Conservation (phyloP, 352 stramenopile genomes). For the Phytophthora parvispora region DNA sequence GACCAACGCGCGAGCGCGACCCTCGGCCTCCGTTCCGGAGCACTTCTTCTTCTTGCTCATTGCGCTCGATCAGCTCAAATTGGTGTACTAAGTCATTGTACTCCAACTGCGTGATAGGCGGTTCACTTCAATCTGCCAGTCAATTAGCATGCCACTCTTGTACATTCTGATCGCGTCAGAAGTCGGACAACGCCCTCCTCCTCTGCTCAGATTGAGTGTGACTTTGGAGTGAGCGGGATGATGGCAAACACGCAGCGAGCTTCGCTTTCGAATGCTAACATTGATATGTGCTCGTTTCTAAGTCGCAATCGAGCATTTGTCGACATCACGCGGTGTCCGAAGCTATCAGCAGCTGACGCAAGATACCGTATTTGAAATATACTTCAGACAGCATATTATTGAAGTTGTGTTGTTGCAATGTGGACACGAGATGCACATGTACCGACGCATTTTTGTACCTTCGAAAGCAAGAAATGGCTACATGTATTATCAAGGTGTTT, state of each 20-base stretch:
- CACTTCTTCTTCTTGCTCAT: background rate
- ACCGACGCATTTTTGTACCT: no score
- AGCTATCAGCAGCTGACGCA: no score
- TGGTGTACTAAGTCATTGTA: slow-evolving; percentile 7
- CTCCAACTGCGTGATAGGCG: slow-evolving; percentile 5
- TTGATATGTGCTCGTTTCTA: background rate
- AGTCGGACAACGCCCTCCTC: no score
- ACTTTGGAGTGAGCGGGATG: background rate
- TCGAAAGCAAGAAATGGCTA: no score
- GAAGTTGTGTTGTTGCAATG: no score
- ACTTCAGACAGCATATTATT: no score
- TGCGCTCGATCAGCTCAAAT: slow-evolving; percentile 1
- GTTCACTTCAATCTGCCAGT: slow-evolving; percentile 12
- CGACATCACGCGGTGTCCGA: no score
- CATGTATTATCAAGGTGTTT: no score
- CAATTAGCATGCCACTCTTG: slow-evolving; percentile 9
- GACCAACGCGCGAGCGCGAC: background rate
- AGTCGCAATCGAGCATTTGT: no score
- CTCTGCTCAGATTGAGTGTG: background rate
- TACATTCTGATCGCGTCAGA: slow-evolving; percentile 13
- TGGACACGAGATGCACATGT: no score
- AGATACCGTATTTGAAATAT: no score
- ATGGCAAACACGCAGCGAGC: background rate
- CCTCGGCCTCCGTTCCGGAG: background rate
- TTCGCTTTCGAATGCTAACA: background rate